Evolutionary conservation across 2,329 filamentous ascomycete genomes (phyloP), one percentile per base, ranked within the genome.

Genomic region (Talaromyces atroroseus): DNA sequence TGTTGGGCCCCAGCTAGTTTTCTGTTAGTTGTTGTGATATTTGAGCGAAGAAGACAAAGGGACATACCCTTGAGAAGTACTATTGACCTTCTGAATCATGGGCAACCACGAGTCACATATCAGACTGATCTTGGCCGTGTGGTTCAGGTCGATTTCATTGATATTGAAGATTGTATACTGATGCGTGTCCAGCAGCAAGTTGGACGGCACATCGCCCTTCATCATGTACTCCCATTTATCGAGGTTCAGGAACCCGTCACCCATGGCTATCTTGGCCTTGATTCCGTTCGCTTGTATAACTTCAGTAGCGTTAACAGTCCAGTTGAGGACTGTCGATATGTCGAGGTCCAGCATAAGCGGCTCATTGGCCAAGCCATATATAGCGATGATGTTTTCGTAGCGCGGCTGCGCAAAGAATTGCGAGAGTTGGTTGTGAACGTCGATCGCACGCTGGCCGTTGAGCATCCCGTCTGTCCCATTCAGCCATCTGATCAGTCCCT

Each of bases 91-190:
- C 59, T 82, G 69, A 14, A 90, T 83, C 78, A 97, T 91, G 64
- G 86, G 70, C 3, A 89, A 88, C 94, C 94, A 99, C 54, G 85
- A 90, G 18, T 81, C 77, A 76, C 94, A 99, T 3, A 92, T 90
- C 68, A 95, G 95, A 59, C 87, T 79, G 57, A 97, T 81, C 75
- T 96, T 96, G 62, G 86, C 81, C 55, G 86, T 80, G 76, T 97
- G 94, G 56, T 86, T 86, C 67, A 88, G 86, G 49, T 84, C 82
- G 67, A 99, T 88, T 72, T 95, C 90, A 62, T 88, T 85, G 40
- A 84, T 83, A 79, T 99, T 96, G 81, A 99, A 99, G 72, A 96
- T 96, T 67, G 95, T 90, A 72, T 99, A 99, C 73, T 97, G 92
- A 74, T 99, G 94, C 38, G 95, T 94, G 73, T 99, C 94, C n/a